phyloP scores from a whole-genome alignment of 495 filamentous ascomycete genomes.

The Penicillium psychrofluorescens region DNA sequence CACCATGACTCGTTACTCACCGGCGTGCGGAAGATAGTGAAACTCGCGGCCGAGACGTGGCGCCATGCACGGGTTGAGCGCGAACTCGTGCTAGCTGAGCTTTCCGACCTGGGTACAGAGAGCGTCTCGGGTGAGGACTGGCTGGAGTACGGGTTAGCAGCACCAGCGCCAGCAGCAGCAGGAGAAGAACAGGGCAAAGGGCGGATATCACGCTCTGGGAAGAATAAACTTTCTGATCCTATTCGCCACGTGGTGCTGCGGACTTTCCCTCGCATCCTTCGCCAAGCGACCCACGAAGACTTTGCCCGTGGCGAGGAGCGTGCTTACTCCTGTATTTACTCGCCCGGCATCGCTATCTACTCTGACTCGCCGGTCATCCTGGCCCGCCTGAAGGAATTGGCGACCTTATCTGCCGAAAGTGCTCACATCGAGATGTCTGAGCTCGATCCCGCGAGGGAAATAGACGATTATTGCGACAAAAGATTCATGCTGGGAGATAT shows the following conservation, averaged over 20 bases:
- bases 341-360: conserved; percentile 45
- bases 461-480: no score
- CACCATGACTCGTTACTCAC: conserved; percentile 45
- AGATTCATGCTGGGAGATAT: no score
- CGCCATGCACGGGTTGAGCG: conserved; percentile 55
- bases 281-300: conserved; percentile 51
- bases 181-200: no score
- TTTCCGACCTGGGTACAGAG: conserved; percentile 42
- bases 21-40: conserved; percentile 51
- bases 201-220: no score
- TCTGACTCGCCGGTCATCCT: conserved; percentile 48
- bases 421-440: no score
- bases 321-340: conserved; percentile 38
- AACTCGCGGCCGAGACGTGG: conserved; percentile 59
- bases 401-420: conserved; percentile 26
- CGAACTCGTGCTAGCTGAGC: conserved; percentile 50
- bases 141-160: conserved; percentile 29
- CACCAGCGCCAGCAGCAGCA: no score
- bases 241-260: conserved; percentile 41
- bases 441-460: no score
- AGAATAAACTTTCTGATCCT: conserved; percentile 9
- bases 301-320: conserved; percentile 36
- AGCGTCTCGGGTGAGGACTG: conserved; percentile 35
- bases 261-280: conserved; percentile 47
- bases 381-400: conserved; percentile 41